phyloP scores from a whole-genome alignment of 331 rosid genomes.

The Pyracantha coccinea region DNA sequence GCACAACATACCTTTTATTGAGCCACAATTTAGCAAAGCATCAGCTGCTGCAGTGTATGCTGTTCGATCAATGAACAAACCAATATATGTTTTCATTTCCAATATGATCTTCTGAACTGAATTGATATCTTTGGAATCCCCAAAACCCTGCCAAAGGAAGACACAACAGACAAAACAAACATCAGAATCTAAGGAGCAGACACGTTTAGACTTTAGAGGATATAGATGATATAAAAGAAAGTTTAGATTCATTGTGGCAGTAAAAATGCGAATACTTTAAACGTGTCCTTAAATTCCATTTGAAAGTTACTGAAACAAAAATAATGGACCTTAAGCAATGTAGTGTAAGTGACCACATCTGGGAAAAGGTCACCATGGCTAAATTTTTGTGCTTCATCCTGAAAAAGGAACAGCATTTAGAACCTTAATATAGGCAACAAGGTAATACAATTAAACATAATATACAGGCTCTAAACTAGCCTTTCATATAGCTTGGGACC shows the following conservation, averaged over 20 bases:
- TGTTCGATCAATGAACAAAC: conserved; percentile 56
- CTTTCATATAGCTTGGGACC: conserved; percentile 46
- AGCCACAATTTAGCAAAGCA: conserved; percentile 63
- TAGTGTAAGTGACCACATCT: conserved; percentile 67
- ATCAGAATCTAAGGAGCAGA: neutral
- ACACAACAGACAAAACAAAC: neutral
- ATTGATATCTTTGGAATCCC: conserved; percentile 50
- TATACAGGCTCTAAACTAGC: conserved; percentile 41
- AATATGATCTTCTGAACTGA: conserved; percentile 50
- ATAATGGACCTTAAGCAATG: conserved; percentile 57
- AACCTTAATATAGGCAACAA: conserved; percentile 15
- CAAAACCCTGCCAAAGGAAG: conserved; percentile 53
- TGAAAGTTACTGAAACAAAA: conserved; percentile 1
- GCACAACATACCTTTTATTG: conserved; percentile 46
- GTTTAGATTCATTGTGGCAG: neutral
- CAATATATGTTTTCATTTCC: conserved; percentile 60
- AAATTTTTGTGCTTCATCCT: conserved; percentile 42
- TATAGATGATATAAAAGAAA: neutral
- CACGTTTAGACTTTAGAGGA: neutral
- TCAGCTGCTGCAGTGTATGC: conserved; percentile 75
- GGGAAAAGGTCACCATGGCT: conserved; percentile 46
- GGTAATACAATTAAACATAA: neutral
- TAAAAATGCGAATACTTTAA: neutral
- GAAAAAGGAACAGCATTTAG: conserved; percentile 6
- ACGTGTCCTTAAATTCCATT: neutral